Conservation (phyloP, 2,329 filamentous ascomycete genomes). For the Fusarium sambucinum region DNA sequence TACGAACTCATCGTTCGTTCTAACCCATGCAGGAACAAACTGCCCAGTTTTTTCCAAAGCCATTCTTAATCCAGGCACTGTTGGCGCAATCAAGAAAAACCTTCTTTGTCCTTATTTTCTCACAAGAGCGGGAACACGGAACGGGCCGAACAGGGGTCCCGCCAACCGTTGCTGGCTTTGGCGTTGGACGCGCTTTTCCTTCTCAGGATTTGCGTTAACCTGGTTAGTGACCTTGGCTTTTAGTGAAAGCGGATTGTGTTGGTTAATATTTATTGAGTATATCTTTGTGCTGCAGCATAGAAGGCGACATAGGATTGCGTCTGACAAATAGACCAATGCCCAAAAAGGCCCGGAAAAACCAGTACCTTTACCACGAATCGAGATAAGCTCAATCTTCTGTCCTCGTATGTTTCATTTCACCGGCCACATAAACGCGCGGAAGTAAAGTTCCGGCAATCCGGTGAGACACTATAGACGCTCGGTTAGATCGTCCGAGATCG, state of each 20-base stretch:
- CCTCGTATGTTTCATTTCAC: neutral
- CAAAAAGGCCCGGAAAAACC: neutral
- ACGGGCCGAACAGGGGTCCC: constrained; percentile 57
- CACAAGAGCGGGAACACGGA: constrained; percentile 57
- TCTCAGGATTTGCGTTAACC: neutral
- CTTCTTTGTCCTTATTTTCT: neutral
- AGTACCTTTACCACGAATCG: neutral
- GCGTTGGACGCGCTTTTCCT: neutral
- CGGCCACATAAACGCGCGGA: constrained; percentile 7
- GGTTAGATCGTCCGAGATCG: constrained; percentile 52
- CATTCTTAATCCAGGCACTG: neutral
- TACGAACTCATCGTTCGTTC: neutral
- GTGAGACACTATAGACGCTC: constrained; percentile 35
- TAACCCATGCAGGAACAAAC: neutral
- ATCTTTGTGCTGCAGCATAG: neutral
- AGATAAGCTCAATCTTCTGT: neutral
- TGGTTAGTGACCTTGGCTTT: neutral
- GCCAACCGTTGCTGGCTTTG: neutral
- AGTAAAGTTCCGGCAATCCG: neutral
- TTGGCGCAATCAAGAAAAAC: neutral
- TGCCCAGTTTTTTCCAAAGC: neutral
- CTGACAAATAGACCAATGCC: neutral
- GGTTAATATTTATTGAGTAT: neutral
- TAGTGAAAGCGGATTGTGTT: neutral
- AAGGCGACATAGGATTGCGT: neutral